Conservation (phyloP, 164 flowering plant genomes). For the Aristolochia contorta region DNA sequence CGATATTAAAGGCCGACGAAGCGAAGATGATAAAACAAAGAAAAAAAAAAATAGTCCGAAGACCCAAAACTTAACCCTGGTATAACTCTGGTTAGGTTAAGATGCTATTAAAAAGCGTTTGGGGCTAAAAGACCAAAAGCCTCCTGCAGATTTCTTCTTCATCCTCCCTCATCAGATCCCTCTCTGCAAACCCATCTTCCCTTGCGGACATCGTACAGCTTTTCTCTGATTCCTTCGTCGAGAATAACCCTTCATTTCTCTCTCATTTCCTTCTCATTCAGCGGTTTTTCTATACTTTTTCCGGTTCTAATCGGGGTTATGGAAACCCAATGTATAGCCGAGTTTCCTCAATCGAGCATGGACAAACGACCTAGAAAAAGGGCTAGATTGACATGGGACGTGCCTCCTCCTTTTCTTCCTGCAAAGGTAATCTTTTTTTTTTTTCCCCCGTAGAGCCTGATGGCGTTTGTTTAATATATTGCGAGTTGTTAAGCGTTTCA, state of each 20-base stretch:
- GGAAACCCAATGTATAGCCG: constrained; percentile 67
- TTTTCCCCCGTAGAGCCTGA: background rate
- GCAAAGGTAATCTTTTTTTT: constrained; percentile 12
- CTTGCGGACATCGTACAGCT: too few species aligned
- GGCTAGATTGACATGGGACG: constrained; percentile 68
- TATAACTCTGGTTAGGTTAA: background rate
- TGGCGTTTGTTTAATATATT: background rate
- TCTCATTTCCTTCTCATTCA: background rate
- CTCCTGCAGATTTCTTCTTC: background rate
- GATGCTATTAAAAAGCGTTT: background rate
- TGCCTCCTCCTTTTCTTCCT: constrained; percentile 41
- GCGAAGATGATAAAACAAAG: too few species aligned
- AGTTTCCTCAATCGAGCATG: constrained; percentile 52
- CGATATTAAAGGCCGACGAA: too few species aligned
- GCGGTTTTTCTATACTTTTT: background rate
- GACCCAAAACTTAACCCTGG: background rate
- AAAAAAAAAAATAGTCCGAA: too few species aligned
- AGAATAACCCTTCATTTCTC: background rate
- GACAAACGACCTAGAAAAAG: constrained; percentile 73
- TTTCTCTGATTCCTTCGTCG: too few species aligned
- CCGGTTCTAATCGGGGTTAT: constrained; percentile 15
- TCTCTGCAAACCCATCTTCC: too few species aligned
- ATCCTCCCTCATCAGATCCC: background rate
- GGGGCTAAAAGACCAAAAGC: too few species aligned
- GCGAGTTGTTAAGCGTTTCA: background rate